Base-by-base conservation (phyloP, 208 protist species). In the Trypanosoma rangeli region DNA sequence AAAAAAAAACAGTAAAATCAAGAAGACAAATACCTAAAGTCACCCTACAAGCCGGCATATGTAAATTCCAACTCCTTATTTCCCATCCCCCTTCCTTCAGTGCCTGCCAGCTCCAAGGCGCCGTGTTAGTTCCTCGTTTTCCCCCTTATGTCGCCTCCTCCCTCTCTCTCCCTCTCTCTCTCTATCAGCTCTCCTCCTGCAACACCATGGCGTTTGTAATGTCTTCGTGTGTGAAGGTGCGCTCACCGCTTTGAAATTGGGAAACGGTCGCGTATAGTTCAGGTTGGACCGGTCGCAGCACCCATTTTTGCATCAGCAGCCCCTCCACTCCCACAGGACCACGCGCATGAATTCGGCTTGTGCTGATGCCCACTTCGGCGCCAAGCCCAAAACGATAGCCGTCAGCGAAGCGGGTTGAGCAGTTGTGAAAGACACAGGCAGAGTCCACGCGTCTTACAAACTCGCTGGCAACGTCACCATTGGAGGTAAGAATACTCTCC, bases 271-370 rank as follows among this genome's bases (percentile, higher is more conserved):
- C 77, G 49, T 79, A 83, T 44, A 29, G 33, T 24, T 28, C 63
- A 5, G 59, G 37, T 37, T 58, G 29, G n/a, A 33, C 67, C 26
- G 83, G 83, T 28, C 61, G 59, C 55, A 91, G 61, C 63, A 87
- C 68, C 79, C 83, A 91, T 57, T 87, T 87, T 60, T 84, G 64
- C 10, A 88, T 96, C 42, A 97, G 67, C 20, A 98, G 74, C 8
- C 95, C 95, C 69, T 97, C 89, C 28, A 97, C 80, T n/a, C 95
- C 95, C 7, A 98, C 94, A 1, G 96, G 96, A 5, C 96, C 96
- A 46, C 96, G 88, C 9, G 96, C 91, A 79, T 97, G 96, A 55
- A 97, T 97, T 48, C 85, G 82, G 22, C 73, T 76, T 26, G 93
- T 97, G 62, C 84, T 86, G 79, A 98, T 94, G 63, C 94, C 96